These are phyloP conservation scores for Fusarium pseudonygamai DNA, from an alignment of 2,329 filamentous ascomycete species.

Conservation along the genomic window DNA sequence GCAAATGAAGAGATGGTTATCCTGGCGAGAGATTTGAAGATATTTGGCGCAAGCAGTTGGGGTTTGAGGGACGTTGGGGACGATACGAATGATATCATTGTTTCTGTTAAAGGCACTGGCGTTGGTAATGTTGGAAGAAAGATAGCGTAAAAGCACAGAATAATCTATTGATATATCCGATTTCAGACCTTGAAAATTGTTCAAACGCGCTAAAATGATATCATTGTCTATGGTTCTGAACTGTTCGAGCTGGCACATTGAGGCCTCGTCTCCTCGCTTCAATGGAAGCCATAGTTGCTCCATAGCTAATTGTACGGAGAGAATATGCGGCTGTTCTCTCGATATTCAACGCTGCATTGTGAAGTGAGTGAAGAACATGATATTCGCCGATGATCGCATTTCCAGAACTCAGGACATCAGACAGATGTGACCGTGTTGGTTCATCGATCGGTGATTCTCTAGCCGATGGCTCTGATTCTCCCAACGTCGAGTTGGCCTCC, in stretches of 20 bases:
- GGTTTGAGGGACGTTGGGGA: constrained; percentile 79
- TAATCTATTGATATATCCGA: constrained; percentile 34
- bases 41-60: constrained; percentile 93
- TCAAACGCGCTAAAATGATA: constrained; percentile 1
- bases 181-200: not conserved
- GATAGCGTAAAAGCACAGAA: constrained; percentile 63
- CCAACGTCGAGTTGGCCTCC: constrained; percentile 38
- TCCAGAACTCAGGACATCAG: constrained; percentile 63
- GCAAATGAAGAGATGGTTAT: constrained; percentile 82
- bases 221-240: constrained; percentile 35
- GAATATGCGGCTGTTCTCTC: constrained; percentile 61
- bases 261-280: constrained; percentile 54
- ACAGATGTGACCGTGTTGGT: constrained; percentile 51
- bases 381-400: constrained; percentile 65
- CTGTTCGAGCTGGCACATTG: constrained; percentile 31
- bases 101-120: constrained; percentile 92
- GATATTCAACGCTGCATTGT: constrained; percentile 57
- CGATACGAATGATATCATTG: constrained; percentile 77
- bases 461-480: constrained; percentile 42
- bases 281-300: constrained; percentile 62
- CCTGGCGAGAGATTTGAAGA: constrained; percentile 83
- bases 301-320: constrained; percentile 64
- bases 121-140: constrained; percentile 96
- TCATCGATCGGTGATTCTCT: constrained; percentile 43
- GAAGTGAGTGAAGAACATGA: constrained; percentile 61